Conservation (phyloP, 2,329 filamentous ascomycete species). For the Chaetomium strumarium region DNA sequence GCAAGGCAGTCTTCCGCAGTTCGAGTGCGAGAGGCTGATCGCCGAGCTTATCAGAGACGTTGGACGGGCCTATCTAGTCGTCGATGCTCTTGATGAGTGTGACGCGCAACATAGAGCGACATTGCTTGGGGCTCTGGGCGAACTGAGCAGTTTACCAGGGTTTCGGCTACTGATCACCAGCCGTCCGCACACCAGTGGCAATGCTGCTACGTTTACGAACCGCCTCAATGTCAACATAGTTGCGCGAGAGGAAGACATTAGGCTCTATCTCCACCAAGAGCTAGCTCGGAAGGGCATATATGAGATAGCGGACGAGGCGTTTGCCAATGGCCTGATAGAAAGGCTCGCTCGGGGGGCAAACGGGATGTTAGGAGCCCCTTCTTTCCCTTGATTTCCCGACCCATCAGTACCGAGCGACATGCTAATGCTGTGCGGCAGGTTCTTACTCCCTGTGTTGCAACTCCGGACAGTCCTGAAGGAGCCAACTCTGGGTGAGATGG, state of each 20-base stretch:
- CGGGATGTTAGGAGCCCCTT: slow-evolving; percentile 23
- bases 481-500: slow-evolving; percentile 28
- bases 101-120: background rate
- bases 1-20: slow-evolving; percentile 4
- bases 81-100: background rate
- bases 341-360: slow-evolving; percentile 24
- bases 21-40: background rate
- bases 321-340: slow-evolving; percentile 23
- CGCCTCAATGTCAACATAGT: background rate
- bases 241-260: slow-evolving; percentile 20
- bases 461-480: slow-evolving; percentile 27
- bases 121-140: slow-evolving; percentile 1
- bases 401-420: background rate
- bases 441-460: slow-evolving; percentile 29
- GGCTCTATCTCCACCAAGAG: slow-evolving; percentile 21
- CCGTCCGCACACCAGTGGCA: slow-evolving; percentile 1
- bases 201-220: background rate
- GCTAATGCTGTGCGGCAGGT: slow-evolving; percentile 14
- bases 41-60: background rate
- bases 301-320: slow-evolving; percentile 23
- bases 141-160: slow-evolving; percentile 17
- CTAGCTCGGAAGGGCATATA: slow-evolving; percentile 16
- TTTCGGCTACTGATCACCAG: background rate
- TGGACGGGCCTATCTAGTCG: background rate
- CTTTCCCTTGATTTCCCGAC: background rate